These are phyloP conservation scores for Paramecium pentaurelia DNA, from an alignment of 73 alveolate species.

Conservation along the genomic window DNA sequence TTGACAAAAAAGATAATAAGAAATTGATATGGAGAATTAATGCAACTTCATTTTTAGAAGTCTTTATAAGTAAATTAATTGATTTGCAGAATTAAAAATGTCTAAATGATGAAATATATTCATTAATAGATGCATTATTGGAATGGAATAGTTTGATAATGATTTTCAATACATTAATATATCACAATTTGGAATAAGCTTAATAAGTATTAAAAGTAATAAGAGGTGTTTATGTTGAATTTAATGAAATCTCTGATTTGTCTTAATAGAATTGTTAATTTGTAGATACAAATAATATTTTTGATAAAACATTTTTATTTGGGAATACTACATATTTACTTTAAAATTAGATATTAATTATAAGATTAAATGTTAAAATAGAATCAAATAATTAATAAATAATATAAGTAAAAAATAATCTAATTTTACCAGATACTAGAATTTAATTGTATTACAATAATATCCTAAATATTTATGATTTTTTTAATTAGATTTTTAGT, in stretches of 20 bases:
- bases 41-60: background rate
- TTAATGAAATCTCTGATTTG: slow-evolving; percentile 12
- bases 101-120: background rate
- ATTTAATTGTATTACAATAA: background rate
- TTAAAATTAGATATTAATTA: background rate
- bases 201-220: slow-evolving; percentile 26
- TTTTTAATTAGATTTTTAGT: background rate
- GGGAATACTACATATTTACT: background rate
- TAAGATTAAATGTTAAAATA: background rate
- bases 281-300: background rate
- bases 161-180: background rate
- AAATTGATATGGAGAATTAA: slow-evolving; percentile 14
- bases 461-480: background rate
- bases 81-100: background rate
- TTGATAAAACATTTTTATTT: background rate
- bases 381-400: background rate
- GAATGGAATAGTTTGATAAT: background rate
- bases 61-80: slow-evolving; percentile 2
- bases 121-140: background rate
- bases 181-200: slow-evolving; percentile 12
- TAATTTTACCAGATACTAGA: background rate
- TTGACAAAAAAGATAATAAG: background rate
- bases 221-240: slow-evolving; percentile 36
- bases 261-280: background rate
- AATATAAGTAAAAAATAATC: background rate